Evolutionary conservation across 768 basidiomycete genomes (phyloP), one percentile per base, ranked within the genome.

Genomic region (Lactarius evosmus): DNA sequence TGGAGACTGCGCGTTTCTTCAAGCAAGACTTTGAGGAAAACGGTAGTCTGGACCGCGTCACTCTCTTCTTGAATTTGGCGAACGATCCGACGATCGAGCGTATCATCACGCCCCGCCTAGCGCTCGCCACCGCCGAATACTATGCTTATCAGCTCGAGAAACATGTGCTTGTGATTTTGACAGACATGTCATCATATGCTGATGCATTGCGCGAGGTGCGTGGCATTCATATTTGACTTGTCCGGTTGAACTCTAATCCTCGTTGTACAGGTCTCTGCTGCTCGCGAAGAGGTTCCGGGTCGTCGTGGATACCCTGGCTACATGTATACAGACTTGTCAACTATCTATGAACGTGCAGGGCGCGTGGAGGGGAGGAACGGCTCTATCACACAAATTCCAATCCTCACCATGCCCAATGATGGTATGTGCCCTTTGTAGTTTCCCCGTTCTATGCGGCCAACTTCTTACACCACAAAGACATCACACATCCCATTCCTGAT

Each of bases 401-500:
- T 98, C 72, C 83, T 99, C 61, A 98, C 97, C 65, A 99, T 99
- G 97, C 97, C 97, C 29, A 99, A 98, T 78, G 97, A 98, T 76
- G 96, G 95, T 92, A 78, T 79, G 83, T 67, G 14, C 27, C 12
- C 25, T 33, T 40, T 58, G 6, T 14, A 33, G 57, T 30, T 34
- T 51, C 29, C 7, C 61, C 55, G 75, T 60, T 46, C 52, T 58
- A 11, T 27, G 50, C 46, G 63, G 30, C 40, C 40, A 32, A 60
- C 59, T 32, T 27, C 58, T 50, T 6, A 61, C 59, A 60, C 49
- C 60, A 17, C 33, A 32, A 66, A 98, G 96, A 98, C 82, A 99
- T 99, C 76, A 98, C 97, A n/a, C 97, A 99, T 78, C 97, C 97
- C 64, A 98, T 99, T 77, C 96, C 96, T 73, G 96, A 98, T 85